A percentile compares a stretch with the other conserved stretches of the same genome.
These are phyloP conservation scores for Tuber brumale DNA, from an alignment of 495 filamentous ascomycete species.

Conservation along the genomic window DNA sequence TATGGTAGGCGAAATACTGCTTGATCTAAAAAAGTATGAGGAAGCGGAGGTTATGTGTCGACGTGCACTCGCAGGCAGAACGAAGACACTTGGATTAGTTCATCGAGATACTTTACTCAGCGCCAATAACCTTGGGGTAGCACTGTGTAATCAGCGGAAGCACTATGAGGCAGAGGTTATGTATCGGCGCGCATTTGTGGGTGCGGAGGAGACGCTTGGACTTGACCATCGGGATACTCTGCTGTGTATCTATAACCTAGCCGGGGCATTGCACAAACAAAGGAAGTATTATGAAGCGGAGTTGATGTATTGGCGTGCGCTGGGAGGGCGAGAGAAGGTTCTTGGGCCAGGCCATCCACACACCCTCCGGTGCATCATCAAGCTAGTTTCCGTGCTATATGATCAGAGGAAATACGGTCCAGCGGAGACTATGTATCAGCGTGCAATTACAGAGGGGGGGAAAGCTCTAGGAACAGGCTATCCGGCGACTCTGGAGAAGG, in stretches of 20 bases:
- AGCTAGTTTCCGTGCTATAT: background rate
- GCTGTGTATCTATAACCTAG: constrained; percentile 10
- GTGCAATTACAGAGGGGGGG: constrained; percentile 3
- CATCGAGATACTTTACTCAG: too few species aligned
- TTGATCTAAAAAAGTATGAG: constrained; percentile 20
- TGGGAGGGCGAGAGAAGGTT: constrained; percentile 1
- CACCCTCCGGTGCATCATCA: background rate
- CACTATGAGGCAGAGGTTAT: too few species aligned
- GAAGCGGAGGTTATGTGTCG: background rate
- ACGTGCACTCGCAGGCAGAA: too few species aligned
- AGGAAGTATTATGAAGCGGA: constrained; percentile 24
- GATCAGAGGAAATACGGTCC: background rate
- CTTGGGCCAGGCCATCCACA: background rate
- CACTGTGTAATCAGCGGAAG: too few species aligned
- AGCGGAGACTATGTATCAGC: background rate
- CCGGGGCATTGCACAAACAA: constrained; percentile 15
- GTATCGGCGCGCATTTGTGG: too few species aligned
- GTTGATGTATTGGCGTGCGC: constrained; percentile 19
- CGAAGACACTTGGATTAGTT: too few species aligned
- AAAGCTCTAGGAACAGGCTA: constrained; percentile 8
- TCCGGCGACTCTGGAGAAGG: background rate
- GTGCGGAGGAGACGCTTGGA: constrained; percentile 14
- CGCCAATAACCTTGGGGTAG: too few species aligned
- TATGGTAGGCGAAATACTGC: background rate
- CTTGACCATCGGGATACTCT: constrained; percentile 19